Conservation (phyloP, 2,329 filamentous ascomycete species). For the Ceratocystis diversiconidia region DNA sequence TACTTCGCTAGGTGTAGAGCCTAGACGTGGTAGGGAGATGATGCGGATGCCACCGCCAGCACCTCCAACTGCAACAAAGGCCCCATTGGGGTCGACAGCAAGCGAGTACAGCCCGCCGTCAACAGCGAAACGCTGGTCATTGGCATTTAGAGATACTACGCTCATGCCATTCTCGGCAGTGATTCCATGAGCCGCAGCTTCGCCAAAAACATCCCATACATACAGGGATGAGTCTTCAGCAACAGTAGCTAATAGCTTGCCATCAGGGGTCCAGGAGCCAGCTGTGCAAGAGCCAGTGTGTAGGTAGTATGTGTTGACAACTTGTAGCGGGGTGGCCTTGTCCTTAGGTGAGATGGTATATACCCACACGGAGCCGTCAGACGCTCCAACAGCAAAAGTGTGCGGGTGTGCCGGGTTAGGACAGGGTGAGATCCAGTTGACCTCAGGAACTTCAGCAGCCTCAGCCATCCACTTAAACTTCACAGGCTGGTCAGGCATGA, state of each 20-base stretch:
- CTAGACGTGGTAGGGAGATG: conserved; percentile 61
- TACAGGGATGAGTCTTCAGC: conserved; percentile 78
- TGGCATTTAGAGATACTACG: conserved; percentile 60
- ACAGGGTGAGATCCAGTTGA: conserved; percentile 77
- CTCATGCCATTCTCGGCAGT: conserved; percentile 42
- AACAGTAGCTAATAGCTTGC: conserved; percentile 72
- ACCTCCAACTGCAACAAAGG: conserved; percentile 74
- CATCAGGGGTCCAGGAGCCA: conserved; percentile 80
- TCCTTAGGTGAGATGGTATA: conserved; percentile 67
- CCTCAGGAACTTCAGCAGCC: conserved; percentile 79
- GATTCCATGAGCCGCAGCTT: conserved; percentile 46
- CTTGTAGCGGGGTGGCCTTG: conserved; percentile 48
- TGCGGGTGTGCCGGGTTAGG: conserved; percentile 60
- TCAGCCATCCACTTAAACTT: conserved; percentile 54
- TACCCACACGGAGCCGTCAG: conserved; percentile 88
- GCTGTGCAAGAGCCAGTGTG: conserved; percentile 79
- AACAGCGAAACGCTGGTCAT: conserved; percentile 81
- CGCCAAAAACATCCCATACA: conserved; percentile 83
- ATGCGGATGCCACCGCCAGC: conserved; percentile 76
- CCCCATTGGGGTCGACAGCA: conserved; percentile 64
- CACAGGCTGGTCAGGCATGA: conserved; percentile 34
- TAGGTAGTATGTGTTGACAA: conserved; percentile 83
- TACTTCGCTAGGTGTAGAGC: conserved; percentile 28
- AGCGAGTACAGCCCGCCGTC: conserved; percentile 85
- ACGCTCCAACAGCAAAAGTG: conserved; percentile 73